phyloP scores from a whole-genome alignment of 768 basidiomycete genomes.

The Termitomyces heimii region DNA sequence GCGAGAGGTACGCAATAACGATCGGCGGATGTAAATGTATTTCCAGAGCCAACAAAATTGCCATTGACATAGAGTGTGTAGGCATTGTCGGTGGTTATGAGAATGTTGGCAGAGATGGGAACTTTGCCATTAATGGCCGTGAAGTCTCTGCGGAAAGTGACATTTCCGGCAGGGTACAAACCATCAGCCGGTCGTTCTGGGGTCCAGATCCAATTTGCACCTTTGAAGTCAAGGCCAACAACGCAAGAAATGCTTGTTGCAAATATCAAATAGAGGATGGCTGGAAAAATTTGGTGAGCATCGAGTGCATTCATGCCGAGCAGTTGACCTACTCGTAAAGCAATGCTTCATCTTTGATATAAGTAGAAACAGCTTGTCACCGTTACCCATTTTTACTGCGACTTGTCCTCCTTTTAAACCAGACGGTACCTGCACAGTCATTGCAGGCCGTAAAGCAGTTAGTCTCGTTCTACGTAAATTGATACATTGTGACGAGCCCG shows the following conservation, averaged over 20 bases:
- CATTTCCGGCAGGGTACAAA: conserved; percentile 17
- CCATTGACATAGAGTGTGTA: conserved; percentile 28
- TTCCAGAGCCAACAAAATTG: conserved; percentile 16
- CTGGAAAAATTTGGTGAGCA: neutral
- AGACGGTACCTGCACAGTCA: neutral
- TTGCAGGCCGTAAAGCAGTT: too few relatives aligned
- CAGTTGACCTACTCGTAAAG: neutral
- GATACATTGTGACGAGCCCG: neutral
- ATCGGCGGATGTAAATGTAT: conserved; percentile 15
- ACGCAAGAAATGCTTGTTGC: conserved; percentile 6
- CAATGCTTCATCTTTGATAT: neutral
- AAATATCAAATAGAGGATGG: conserved; percentile 1
- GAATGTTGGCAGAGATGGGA: conserved; percentile 23
- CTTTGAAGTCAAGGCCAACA: conserved; percentile 8
- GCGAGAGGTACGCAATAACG: conserved; percentile 23
- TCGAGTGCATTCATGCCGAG: neutral
- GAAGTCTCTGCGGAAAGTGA: conserved; percentile 24
- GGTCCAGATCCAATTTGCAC: conserved; percentile 27
- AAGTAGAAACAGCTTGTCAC: neutral
- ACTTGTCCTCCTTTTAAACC: neutral
- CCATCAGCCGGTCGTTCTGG: conserved; percentile 12
- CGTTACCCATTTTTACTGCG: neutral
- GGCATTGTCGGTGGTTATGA: conserved; percentile 24
- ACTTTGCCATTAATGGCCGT: conserved; percentile 18
- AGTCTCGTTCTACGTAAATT: neutral